These are phyloP conservation scores for Gonapodya prolifera DNA, from an alignment of 192 early-diverging fungal genomes.

Conservation along the genomic window DNA sequence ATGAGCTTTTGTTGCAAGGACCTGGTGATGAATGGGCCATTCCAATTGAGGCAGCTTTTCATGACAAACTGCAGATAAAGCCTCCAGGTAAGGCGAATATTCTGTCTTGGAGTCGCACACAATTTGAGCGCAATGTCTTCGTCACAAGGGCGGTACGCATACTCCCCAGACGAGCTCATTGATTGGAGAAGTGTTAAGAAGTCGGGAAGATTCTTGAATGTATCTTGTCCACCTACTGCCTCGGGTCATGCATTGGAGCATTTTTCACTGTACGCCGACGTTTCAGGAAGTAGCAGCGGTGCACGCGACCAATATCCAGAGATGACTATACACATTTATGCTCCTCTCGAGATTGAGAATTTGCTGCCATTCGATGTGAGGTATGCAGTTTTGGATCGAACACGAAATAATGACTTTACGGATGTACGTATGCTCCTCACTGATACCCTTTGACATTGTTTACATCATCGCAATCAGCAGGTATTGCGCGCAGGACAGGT, in stretches of 20 bases:
- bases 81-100: constrained; percentile 48
- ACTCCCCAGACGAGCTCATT: background rate
- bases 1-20: constrained; percentile 20
- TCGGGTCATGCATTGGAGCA: background rate
- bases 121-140: background rate
- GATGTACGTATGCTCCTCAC: background rate
- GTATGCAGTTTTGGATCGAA: constrained; percentile 58
- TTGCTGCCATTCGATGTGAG: constrained; percentile 78
- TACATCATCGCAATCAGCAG: background rate
- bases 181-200: background rate
- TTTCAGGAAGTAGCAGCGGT: background rate
- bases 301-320: constrained; percentile 22
- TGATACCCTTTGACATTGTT: background rate
- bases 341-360: constrained; percentile 88
- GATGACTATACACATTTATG: constrained; percentile 26
- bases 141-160: background rate
- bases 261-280: background rate
- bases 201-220: background rate
- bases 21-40: constrained; percentile 76
- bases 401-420: constrained; percentile 49
- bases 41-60: constrained; percentile 75
- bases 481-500: constrained; percentile 52
- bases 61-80: constrained; percentile 61
- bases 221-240: background rate
- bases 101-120: background rate